A percentile compares a stretch with the other conserved stretches of the same genome.
These are phyloP conservation scores for Persicaria maculosa DNA, from an alignment of 148 eudicot species.

Conservation along the genomic window DNA sequence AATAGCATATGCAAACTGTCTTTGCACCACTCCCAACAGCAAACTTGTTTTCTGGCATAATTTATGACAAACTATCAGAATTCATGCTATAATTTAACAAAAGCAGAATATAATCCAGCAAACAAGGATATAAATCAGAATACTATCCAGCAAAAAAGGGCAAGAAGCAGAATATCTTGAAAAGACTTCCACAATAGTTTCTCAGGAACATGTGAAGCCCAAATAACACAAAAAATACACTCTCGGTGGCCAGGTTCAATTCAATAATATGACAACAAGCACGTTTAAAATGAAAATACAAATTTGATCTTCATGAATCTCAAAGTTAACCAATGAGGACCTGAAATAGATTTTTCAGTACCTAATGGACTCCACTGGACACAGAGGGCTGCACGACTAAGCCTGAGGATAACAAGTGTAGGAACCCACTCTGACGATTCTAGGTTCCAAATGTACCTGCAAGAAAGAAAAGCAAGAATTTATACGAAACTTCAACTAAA, in stretches of 20 bases:
- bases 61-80: conserved; percentile 13
- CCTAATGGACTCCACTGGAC: conserved; percentile 99
- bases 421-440: conserved; percentile 92
- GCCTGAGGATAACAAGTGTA: conserved; percentile 88
- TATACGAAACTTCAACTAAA: too few relatives aligned
- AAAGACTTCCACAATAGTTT: neutral
- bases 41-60: too few relatives aligned
- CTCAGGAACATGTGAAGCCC: neutral
- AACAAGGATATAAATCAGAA: neutral
- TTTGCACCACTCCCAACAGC: too few relatives aligned
- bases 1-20: too few relatives aligned
- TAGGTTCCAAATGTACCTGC: conserved; percentile 85
- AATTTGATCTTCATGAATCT: neutral
- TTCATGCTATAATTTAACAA: neutral
- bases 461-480: too few relatives aligned
- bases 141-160: neutral
- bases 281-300: neutral
- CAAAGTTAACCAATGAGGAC: neutral
- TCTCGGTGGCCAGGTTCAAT: neutral
- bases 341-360: conserved; percentile 16
- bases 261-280: neutral
- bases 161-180: neutral
- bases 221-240: neutral
- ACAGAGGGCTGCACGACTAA: conserved; percentile 96
- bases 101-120: too few relatives aligned